Evolutionary conservation across 257 asterid species (phyloP).

Genomic region (Solanum pennellii): DNA sequence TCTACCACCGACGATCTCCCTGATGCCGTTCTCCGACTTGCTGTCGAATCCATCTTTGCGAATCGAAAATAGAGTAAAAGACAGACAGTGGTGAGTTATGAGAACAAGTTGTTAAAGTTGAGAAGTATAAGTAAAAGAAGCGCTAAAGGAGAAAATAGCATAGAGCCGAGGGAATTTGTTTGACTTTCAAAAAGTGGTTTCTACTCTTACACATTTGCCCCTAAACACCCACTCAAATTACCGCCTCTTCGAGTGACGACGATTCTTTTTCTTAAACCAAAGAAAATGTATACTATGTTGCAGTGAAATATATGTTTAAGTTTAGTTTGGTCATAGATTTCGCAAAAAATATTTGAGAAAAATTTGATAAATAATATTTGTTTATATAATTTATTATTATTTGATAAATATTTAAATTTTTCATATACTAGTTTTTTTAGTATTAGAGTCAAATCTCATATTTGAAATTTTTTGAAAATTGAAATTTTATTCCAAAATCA

Average conservation of each 20-base stretch:
- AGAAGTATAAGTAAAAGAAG: background rate
- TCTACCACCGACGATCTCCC: slow-evolving; percentile 55
- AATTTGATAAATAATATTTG: too few relatives aligned
- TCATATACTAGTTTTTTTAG: too few relatives aligned
- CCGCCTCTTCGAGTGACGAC: background rate
- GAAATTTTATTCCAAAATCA: too few relatives aligned
- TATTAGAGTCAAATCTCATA: too few relatives aligned
- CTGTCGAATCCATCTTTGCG: background rate
- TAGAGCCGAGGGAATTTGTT: background rate
- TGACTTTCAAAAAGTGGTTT: background rate
- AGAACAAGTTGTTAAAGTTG: background rate
- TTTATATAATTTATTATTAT: too few relatives aligned
- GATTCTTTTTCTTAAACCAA: background rate
- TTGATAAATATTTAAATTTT: accelerated
- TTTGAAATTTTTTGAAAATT: too few relatives aligned
- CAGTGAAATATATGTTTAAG: too few relatives aligned
- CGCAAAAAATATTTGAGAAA: accelerated
- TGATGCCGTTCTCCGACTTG: slow-evolving; percentile 13
- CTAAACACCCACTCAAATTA: background rate
- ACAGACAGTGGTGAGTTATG: background rate
- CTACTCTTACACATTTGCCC: background rate
- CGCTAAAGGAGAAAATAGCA: background rate
- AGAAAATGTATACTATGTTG: too few relatives aligned
- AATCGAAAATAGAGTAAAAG: background rate
- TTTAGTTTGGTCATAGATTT: too few relatives aligned